Conservation (phyloP, 371 early-diverging fungal species). For the Mucor indicus region DNA sequence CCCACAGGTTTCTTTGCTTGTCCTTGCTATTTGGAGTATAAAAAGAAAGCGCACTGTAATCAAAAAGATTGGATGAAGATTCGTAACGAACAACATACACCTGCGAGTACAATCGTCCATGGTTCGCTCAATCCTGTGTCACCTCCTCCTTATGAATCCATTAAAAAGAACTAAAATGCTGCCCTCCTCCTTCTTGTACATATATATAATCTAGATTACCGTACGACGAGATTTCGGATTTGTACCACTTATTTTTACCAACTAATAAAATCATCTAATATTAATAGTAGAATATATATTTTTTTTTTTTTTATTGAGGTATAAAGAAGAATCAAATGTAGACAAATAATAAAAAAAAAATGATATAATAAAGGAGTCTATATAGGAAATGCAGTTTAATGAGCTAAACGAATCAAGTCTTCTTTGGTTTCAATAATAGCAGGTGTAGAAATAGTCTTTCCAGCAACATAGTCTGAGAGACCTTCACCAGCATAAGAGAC, state of each 20-base stretch:
- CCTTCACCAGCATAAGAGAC: conserved; percentile 96
- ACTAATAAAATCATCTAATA: no score
- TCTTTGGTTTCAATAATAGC: conserved; percentile 43
- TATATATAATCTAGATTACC: no score
- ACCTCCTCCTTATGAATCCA: background rate
- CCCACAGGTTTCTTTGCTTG: conserved; percentile 20
- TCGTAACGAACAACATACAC: conserved; percentile 2
- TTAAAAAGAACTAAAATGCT: background rate
- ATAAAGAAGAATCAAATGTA: background rate
- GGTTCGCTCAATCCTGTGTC: no score
- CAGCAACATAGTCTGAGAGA: conserved; percentile 61
- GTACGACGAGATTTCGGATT: no score
- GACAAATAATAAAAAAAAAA: background rate
- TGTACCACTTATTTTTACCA: no score
- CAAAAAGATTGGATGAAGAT: conserved; percentile 20
- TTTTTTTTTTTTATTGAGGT: background rate
- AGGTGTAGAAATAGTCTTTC: conserved; percentile 53
- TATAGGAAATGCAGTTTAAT: no score
- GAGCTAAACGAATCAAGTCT: conserved; percentile 37
- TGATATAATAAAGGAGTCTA: background rate
- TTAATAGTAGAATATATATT: no score
- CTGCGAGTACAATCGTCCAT: no score
- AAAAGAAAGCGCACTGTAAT: conserved; percentile 17
- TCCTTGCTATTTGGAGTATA: conserved; percentile 28
- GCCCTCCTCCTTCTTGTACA: background rate